A percentile compares a stretch with the other conserved stretches of the same genome.
Conservation (phyloP, 306 rosid species). For the Vicia faba region DNA sequence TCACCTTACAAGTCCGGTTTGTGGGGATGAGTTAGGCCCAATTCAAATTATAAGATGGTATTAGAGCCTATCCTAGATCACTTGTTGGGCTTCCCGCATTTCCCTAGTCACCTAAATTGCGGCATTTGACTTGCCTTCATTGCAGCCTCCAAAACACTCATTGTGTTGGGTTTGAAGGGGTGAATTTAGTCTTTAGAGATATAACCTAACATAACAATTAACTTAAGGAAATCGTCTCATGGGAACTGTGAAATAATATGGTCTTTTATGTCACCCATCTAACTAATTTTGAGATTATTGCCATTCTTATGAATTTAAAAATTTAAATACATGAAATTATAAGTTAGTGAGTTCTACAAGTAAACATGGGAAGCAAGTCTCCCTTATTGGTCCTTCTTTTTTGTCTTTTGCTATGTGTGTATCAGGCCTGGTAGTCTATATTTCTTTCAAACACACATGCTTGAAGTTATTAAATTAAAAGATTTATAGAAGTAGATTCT, state of each 20-base stretch:
- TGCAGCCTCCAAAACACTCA: no score
- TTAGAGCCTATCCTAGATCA: no score
- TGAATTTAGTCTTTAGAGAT: no score
- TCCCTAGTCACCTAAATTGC: no score
- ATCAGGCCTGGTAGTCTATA: constrained; percentile 19
- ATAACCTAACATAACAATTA: no score
- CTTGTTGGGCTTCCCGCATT: no score
- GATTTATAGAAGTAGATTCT: neutral
- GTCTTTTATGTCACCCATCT: constrained; percentile 49
- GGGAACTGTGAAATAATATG: constrained; percentile 2
- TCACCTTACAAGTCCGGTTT: no score
- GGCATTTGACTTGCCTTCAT: no score
- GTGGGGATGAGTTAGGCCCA: no score
- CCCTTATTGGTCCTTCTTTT: constrained; percentile 38
- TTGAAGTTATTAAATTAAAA: neutral
- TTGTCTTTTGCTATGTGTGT: constrained; percentile 14
- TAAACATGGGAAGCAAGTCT: constrained; percentile 6
- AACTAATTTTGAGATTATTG: constrained; percentile 25
- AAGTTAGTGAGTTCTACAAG: constrained; percentile 14
- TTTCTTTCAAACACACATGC: neutral
- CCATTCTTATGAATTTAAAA: neutral
- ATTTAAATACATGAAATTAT: constrained; percentile 8
- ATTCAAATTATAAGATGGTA: no score
- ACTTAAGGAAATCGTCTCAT: neutral
- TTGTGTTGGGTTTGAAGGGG: no score